These are phyloP conservation scores for Lentinula sp. DNA, from an alignment of 768 basidiomycete species.

Conservation along the genomic window DNA sequence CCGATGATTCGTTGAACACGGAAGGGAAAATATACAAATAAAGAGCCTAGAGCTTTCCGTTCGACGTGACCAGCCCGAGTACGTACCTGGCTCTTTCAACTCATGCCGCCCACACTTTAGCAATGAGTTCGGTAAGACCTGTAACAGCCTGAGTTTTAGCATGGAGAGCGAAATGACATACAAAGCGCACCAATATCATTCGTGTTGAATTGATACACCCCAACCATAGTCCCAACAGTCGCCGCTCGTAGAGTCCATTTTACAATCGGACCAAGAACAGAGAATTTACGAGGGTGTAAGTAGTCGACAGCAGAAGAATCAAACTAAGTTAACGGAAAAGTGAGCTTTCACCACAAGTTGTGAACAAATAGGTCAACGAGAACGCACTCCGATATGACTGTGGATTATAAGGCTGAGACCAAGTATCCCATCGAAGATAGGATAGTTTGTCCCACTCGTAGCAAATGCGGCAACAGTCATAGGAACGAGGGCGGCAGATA, in stretches of 20 bases:
- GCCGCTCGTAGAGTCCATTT: constrained; percentile 76
- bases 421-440: constrained; percentile 85
- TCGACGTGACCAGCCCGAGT: neutral
- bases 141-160: neutral
- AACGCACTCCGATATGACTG: constrained; percentile 85
- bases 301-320: constrained; percentile 82
- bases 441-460: constrained; percentile 68
- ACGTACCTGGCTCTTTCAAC: neutral
- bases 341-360: neutral
- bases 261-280: constrained; percentile 58
- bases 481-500: constrained; percentile 85
- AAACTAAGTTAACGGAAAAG: constrained; percentile 41
- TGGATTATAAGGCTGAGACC: constrained; percentile 87
- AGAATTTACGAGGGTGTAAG: constrained; percentile 90
- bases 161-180: neutral
- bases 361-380: neutral
- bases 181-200: constrained; percentile 82
- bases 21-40: neutral
- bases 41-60: neutral
- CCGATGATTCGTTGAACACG: neutral
- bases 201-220: constrained; percentile 97
- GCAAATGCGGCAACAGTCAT: constrained; percentile 83
- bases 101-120: constrained; percentile 74
- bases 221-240: constrained; percentile 79
- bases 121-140: constrained; percentile 13